phyloP scores from a whole-genome alignment of 768 basidiomycete genomes.

The Naematelia aurantialba region DNA sequence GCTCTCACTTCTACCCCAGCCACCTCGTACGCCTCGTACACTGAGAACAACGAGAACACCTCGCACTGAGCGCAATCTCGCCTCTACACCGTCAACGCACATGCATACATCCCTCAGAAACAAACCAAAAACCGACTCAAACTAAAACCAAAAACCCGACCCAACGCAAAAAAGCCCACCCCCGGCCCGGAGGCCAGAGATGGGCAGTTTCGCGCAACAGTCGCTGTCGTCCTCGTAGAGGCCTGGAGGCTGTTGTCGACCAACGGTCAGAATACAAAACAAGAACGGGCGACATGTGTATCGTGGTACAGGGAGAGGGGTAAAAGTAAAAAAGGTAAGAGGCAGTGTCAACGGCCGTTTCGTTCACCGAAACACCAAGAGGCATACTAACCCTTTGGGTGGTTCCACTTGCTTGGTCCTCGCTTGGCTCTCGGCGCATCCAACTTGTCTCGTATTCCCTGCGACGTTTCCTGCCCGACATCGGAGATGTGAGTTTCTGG shows the following conservation, averaged over 20 bases:
- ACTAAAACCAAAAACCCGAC: no score
- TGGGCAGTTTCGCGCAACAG: slow-evolving; percentile 23
- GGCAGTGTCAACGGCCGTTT: neutral
- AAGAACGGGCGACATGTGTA: slow-evolving; percentile 1
- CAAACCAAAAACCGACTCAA: no score
- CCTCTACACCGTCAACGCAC: no score
- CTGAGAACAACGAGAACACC: no score
- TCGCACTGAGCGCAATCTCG: no score
- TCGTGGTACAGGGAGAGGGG: neutral
- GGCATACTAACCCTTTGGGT: neutral
- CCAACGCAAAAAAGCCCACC: slow-evolving; percentile 38
- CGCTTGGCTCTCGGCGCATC: neutral
- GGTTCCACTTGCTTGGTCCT: neutral
- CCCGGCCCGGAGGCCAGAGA: slow-evolving; percentile 18
- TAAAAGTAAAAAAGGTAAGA: slow-evolving; percentile 1
- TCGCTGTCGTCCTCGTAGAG: slow-evolving; percentile 25
- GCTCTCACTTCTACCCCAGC: no score
- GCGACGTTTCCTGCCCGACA: neutral
- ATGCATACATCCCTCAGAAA: neutral
- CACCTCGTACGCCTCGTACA: no score
- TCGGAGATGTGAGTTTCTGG: neutral
- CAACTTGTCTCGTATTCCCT: neutral
- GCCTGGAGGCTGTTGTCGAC: slow-evolving; percentile 24
- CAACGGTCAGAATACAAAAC: neutral
- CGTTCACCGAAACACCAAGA: neutral